A percentile compares a stretch with the other conserved stretches of the same genome.
Evolutionary conservation across 2,329 filamentous ascomycete species (phyloP).

Genomic region (Triangularia verruculosa): DNA sequence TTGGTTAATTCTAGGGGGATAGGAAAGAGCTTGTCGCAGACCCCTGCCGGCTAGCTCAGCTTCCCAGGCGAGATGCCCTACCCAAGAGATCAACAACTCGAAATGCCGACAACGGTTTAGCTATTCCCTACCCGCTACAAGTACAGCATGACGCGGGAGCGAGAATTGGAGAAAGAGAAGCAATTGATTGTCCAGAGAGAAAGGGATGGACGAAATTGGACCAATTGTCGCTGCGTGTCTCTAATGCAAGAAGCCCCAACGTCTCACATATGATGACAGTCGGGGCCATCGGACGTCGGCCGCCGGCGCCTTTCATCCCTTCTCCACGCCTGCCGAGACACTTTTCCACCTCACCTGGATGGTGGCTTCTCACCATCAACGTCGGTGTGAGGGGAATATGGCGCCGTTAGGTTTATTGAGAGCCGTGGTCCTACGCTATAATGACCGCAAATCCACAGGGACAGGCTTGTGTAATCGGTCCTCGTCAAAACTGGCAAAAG

Average conservation of each 20-base stretch:
- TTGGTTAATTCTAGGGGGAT: neutral
- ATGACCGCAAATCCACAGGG: neutral
- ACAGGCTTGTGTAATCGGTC: neutral
- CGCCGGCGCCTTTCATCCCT: neutral
- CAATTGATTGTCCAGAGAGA: neutral
- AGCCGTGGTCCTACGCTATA: neutral
- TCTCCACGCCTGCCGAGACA: neutral
- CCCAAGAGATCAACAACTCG: conserved; percentile 3
- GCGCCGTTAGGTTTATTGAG: neutral
- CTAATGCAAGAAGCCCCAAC: conserved; percentile 12
- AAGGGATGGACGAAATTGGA: neutral
- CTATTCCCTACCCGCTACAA: neutral
- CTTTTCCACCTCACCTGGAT: neutral
- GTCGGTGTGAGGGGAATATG: neutral
- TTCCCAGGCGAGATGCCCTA: conserved; percentile 1
- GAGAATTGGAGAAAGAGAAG: neutral
- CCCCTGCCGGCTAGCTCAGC: conserved; percentile 5
- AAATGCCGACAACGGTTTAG: neutral
- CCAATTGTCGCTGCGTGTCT: conserved; percentile 9
- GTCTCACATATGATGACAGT: conserved; percentile 11
- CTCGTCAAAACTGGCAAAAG: neutral
- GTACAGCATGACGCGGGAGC: neutral
- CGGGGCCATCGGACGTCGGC: neutral
- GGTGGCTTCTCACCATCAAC: neutral
- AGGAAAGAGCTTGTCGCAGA: conserved; percentile 11